These are phyloP conservation scores for Chlorella ohadii DNA, from an alignment of 139 green algal genomes.

Conservation along the genomic window DNA sequence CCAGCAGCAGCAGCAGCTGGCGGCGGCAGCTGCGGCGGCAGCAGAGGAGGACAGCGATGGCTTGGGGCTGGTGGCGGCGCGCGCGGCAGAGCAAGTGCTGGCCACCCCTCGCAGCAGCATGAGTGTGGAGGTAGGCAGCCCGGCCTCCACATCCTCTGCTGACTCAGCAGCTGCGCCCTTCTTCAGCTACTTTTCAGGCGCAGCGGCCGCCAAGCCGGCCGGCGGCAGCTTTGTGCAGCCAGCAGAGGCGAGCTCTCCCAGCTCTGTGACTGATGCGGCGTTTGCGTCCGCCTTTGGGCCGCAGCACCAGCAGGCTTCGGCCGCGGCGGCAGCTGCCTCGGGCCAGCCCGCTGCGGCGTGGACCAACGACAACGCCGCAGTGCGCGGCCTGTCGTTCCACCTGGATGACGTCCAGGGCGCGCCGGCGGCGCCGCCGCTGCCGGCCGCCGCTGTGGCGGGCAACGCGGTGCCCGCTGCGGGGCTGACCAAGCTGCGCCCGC, in stretches of 20 bases:
- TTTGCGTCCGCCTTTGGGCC: not conserved
- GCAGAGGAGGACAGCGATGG: not conserved
- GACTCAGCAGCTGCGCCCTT: not conserved
- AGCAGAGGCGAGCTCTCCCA: not conserved
- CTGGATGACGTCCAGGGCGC: slow-evolving; percentile 10
- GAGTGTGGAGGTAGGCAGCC: not conserved
- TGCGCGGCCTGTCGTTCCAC: slow-evolving; percentile 27
- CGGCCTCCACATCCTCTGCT: not conserved
- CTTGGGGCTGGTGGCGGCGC: not conserved
- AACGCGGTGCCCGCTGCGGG: too few relatives aligned
- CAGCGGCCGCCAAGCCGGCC: not conserved
- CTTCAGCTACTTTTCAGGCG: slow-evolving; percentile 13
- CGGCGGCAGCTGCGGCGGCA: not conserved
- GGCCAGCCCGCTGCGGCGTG: slow-evolving; percentile 2
- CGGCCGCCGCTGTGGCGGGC: not conserved
- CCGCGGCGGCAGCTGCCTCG: not conserved
- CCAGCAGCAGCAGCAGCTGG: slow-evolving; percentile 26
- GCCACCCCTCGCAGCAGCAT: not conserved
- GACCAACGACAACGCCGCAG: slow-evolving; percentile 37
- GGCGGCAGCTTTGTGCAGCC: not conserved
- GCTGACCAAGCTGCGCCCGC: not conserved
- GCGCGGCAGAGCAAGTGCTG: not conserved
- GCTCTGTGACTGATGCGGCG: slow-evolving; percentile 12
- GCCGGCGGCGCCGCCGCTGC: too few relatives aligned
- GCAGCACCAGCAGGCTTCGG: not conserved